These are phyloP conservation scores for Colletotrichum gigasporum DNA, from an alignment of 2,329 filamentous ascomycete species.

Conservation along the genomic window DNA sequence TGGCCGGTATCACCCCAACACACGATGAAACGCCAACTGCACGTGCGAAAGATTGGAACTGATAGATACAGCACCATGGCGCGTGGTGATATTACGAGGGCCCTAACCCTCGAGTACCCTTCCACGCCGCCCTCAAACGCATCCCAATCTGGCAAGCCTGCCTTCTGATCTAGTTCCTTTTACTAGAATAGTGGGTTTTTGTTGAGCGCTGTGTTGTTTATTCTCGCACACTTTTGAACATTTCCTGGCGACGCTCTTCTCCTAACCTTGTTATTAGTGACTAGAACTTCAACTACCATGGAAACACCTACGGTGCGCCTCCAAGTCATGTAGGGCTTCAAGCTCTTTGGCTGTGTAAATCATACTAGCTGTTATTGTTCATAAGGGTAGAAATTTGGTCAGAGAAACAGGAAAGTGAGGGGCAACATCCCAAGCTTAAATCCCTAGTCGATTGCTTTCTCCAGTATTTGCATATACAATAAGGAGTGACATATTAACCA, in stretches of 20 bases:
- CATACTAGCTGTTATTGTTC: background rate
- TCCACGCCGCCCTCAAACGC: background rate
- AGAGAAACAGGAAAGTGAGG: background rate
- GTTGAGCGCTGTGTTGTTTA: too few species aligned
- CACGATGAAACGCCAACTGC: too few species aligned
- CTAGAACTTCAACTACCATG: background rate
- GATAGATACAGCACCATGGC: too few species aligned
- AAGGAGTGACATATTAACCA: too few species aligned
- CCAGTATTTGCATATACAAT: too few species aligned
- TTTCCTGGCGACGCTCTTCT: background rate
- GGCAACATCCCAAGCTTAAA: background rate
- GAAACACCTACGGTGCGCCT: background rate
- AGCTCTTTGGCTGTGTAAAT: background rate
- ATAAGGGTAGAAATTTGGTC: background rate
- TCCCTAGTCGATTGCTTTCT: too few species aligned
- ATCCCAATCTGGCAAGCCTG: background rate
- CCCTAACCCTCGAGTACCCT: background rate
- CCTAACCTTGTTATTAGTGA: background rate
- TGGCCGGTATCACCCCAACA: too few species aligned
- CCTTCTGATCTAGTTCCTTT: background rate
- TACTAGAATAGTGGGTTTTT: background rate
- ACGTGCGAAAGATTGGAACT: too few species aligned
- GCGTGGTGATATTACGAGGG: too few species aligned
- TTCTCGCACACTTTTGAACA: background rate
- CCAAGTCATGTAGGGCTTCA: background rate